Base-by-base conservation (phyloP, 75 land plant species). In the Adiantum capillusveneris region DNA sequence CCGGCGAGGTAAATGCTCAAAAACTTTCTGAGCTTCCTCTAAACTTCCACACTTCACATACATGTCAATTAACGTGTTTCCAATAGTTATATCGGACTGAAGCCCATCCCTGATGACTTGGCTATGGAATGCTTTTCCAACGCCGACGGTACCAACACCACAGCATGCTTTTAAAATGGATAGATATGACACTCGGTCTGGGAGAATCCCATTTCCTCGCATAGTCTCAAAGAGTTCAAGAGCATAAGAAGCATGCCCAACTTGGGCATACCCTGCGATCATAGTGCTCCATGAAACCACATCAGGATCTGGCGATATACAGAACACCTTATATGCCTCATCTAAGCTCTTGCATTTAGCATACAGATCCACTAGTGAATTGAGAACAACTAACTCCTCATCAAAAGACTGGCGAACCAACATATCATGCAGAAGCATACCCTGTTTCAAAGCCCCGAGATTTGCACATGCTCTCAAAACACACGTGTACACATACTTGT, bases 21-120 rank as follows among this genome's bases (percentile, higher is more conserved):
- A 85, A 41, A 79, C 49, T 29, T 31, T 63, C 26, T 58, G 28
- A 6, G 68, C 84, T 57, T 59, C 62, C 0, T 44, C 62, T 53
- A 71, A 58, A 12, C 24, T 56, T 18, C 78, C 76, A 60, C 67
- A 74, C 49, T 81, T 84, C 13, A 53, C 66, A 59, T 77, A 81
- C 39, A 68, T 65, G 63, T 77, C 81, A 31, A 84, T 58, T 9
- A 84, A 26, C 9, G 87, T 65, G 42, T 75, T 84, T 53, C 67
- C 60, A 54, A 81, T 60, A 0, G 59, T 73, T 26, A 59, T 14
- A 59, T 84, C 87, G 1, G 76, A 58, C 29, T 19, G 60, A 53
- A 68, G 44, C 54, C 71, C 84, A 46, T 57, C 65, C 29, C 49
- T 43, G 43, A 75, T 0, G 6, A 81, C 60, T 71, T 65, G 71